Evolutionary conservation across 306 rosid species (phyloP).

Genomic region (Gleditsia sinensis): DNA sequence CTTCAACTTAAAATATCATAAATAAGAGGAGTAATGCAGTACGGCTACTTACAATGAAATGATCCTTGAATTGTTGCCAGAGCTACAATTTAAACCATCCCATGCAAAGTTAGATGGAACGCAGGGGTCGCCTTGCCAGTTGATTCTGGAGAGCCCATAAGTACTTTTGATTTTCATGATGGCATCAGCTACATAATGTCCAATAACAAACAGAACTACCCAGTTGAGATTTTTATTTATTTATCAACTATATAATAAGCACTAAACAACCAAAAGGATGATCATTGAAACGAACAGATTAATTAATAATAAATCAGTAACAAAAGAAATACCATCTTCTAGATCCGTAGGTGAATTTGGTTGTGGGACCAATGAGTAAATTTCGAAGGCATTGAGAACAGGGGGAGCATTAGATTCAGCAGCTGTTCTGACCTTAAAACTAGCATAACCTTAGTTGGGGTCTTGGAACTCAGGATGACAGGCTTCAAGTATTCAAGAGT

Average conservation of each 20-base stretch:
- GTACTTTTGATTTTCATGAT: slow-evolving; percentile 1
- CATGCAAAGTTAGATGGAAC: slow-evolving; percentile 17
- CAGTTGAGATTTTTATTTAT: neutral
- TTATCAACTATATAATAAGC: neutral
- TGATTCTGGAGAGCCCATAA: neutral
- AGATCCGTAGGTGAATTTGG: neutral
- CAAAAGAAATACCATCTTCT: neutral
- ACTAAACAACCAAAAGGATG: neutral
- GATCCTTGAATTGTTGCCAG: slow-evolving; percentile 20
- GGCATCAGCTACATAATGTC: neutral
- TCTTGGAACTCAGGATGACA: neutral
- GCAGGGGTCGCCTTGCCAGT: slow-evolving; percentile 48
- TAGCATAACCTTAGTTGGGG: neutral
- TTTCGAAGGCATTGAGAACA: slow-evolving; percentile 45
- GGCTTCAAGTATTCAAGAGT: slow-evolving; percentile 37
- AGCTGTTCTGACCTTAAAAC: neutral
- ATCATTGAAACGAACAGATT: neutral
- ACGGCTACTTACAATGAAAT: slow-evolving; percentile 38
- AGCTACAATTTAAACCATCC: slow-evolving; percentile 37
- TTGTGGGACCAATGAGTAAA: neutral
- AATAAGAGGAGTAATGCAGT: neutral
- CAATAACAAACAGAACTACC: neutral
- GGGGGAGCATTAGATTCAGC: slow-evolving; percentile 44
- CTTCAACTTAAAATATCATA: neutral
- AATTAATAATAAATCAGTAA: neutral